Evolutionary conservation across 1,284 basidiomycete species (phyloP), one percentile per base, ranked within the genome.

Genomic region (Fereydounia khargensis): DNA sequence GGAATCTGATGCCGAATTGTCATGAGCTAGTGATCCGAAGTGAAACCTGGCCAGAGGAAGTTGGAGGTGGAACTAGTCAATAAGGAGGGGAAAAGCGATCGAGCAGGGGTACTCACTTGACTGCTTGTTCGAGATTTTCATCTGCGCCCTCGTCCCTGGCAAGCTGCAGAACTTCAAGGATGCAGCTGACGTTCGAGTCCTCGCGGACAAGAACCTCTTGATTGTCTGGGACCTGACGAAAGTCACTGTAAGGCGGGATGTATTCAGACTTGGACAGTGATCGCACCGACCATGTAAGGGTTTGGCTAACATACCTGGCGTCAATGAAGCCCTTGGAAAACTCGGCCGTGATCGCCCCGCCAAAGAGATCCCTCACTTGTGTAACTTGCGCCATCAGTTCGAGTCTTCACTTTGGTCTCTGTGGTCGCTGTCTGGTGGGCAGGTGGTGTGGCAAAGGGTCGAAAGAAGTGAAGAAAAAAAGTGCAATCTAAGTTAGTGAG

Each of bases 141-240:
- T 79, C 77, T 18, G 76, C 77, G 37, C 85, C 80, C 24, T 80
- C 73, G 27, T 81, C 79, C 28, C 84, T 83, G 35, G 92, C 86
- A 35, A 82, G 79, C 76, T 89, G 78, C 7, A 98, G 79, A 16
- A 96, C 83, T 74, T 99, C 95, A 19, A 96, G 76, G 47, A 98
- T 84, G 52, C 92, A 81, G 67, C 87, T 90, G 57, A 86, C 79
- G 52, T 83, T 81, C 6, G 84, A 85, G 39, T 84, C 77, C 2
- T 82, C 81, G 39, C 85, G 85, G 30, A 97, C 77, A 74, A 91
- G 88, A 34, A 97, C 92, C 75, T 98, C 95, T 77, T 99, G 94
- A 11, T 84, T 91, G 75, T 98, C 88, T n/a, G 95, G 94, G 10
- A 99, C 82, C 79, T 97, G 90, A 50, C 94, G 89, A 2, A 95